Percentiles rank a stretch among this genome's conserved stretches.
These are phyloP conservation scores for Botrytis porri DNA, from an alignment of 2,329 filamentous ascomycete genomes.

Conservation along the genomic window DNA sequence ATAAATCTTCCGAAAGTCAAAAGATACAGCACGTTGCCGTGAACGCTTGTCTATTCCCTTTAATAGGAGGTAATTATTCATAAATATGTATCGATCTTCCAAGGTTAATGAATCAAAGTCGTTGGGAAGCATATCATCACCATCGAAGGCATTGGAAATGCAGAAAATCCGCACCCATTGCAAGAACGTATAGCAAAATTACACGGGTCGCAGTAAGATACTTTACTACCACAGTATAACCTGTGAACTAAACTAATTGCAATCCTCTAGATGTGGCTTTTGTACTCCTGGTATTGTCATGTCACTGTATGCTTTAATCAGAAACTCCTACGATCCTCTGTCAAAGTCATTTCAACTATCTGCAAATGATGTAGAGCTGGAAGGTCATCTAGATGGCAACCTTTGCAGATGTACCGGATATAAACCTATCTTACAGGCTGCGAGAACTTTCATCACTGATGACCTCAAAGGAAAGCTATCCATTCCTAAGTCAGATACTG, in stretches of 20 bases:
- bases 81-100: background rate
- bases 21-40: conserved; percentile 90
- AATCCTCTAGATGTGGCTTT: conserved; percentile 49
- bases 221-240: background rate
- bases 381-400: conserved; percentile 90
- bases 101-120: conserved; percentile 42
- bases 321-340: conserved; percentile 70
- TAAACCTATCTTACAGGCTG: conserved; percentile 87
- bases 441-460: conserved; percentile 71
- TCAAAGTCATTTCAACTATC: conserved; percentile 41
- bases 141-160: conserved; percentile 86
- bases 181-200: conserved; percentile 88
- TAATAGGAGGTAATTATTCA: conserved; percentile 29
- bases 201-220: conserved; percentile 79
- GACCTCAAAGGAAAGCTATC: conserved; percentile 43
- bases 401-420: conserved; percentile 94
- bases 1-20: conserved; percentile 62
- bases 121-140: conserved; percentile 98
- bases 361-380: conserved; percentile 71
- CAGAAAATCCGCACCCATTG: conserved; percentile 77
- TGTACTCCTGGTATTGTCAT: conserved; percentile 97
- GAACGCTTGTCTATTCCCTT: conserved; percentile 72
- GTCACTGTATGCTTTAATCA: conserved; percentile 86
- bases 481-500: conserved; percentile 64
- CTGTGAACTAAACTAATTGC: background rate